Percentiles rank a stretch among this genome's conserved stretches.
Conservation (phyloP, 306 rosid species). For the Dalbergia cultrata region DNA sequence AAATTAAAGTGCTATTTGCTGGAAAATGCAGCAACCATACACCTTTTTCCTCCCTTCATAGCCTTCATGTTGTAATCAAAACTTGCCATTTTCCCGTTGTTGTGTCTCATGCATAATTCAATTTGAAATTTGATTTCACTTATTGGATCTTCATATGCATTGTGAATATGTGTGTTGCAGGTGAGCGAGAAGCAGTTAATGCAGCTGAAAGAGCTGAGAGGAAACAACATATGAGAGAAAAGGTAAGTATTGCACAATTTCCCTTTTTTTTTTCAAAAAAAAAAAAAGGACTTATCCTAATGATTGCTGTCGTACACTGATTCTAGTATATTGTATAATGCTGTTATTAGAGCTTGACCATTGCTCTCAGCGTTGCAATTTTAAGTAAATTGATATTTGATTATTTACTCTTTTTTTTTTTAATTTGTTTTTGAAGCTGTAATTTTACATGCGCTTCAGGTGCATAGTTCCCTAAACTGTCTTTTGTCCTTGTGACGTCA, state of each 20-base stretch:
- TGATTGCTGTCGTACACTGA: not conserved
- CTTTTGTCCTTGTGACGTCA: not conserved
- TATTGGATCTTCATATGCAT: constrained; percentile 24
- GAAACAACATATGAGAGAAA: constrained; percentile 80
- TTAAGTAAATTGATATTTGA: not conserved
- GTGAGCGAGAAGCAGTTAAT: constrained; percentile 90
- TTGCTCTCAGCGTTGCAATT: not conserved
- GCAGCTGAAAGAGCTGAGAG: constrained; percentile 98
- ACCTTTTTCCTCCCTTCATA: not conserved
- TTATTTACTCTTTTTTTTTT: not conserved
- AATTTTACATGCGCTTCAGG: constrained; percentile 34
- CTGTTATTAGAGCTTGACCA: constrained; percentile 21
- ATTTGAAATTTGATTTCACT: constrained; percentile 27
- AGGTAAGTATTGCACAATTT: constrained; percentile 58
- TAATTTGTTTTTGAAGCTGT: no score
- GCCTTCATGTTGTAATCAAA: not conserved
- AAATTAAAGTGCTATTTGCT: constrained; percentile 1
- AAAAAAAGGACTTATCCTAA: not conserved
- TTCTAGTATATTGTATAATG: constrained; percentile 13
- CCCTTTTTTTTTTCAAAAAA: constrained; percentile 1
- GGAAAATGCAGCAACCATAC: constrained; percentile 19
- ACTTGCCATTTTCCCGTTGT: not conserved
- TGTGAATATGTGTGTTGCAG: constrained; percentile 57
- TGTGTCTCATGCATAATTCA: constrained; percentile 17
- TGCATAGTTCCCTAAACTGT: constrained; percentile 1